Base-by-base conservation (phyloP, 2,329 filamentous ascomycete species). In the Cladosporium sp. region DNA sequence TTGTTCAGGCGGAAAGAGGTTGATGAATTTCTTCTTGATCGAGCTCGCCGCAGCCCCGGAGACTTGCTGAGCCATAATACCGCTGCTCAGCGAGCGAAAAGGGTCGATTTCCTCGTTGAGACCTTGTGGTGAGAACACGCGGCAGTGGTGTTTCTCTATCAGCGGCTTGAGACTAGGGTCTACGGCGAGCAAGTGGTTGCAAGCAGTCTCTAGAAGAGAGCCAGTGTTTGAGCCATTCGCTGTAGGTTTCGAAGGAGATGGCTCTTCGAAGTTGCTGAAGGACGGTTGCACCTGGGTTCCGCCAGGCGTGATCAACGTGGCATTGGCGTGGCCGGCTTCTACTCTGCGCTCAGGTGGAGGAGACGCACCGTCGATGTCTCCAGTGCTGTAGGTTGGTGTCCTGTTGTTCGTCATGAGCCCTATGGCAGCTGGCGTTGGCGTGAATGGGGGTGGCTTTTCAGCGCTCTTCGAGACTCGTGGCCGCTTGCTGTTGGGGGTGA, bases 51-150 rank as follows among this genome's bases (percentile, higher is more conserved):
- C 95, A 6, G 93, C 92, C 21, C 94, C 93, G 0, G 93, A 97
- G 23, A 99, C 94, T 80, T 99, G 95, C 79, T 98, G 95, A 62
- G 92, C 93, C 72, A 98, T 96, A 75, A 99, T 97, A 60, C 93
- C 91, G 77, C 90, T 93, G 46, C 87, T 85, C 36, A 99, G 84
- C 65, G 87, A 89, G 71, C 90, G 89, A 74, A 97, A 99, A 0
- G 95, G 95, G 78, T 98, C 92, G 67, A 97, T 87, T 69, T 87
- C 84, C 77, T 97, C 92, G 30, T 89, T 87, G n/a, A 98, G 80
- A 0, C 93, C 92, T 68, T 90, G 89, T 0, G 92, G 86, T 1
- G 89, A 91, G 79, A 98, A 98, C 18, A 95, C 80, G 63, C 83
- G 84, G 77, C 94, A 98, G 67, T 86, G 86, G 74, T 96, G 85